phyloP scores from a whole-genome alignment of 2,329 filamentous ascomycete genomes.

The Talaromyces pinophilus region DNA sequence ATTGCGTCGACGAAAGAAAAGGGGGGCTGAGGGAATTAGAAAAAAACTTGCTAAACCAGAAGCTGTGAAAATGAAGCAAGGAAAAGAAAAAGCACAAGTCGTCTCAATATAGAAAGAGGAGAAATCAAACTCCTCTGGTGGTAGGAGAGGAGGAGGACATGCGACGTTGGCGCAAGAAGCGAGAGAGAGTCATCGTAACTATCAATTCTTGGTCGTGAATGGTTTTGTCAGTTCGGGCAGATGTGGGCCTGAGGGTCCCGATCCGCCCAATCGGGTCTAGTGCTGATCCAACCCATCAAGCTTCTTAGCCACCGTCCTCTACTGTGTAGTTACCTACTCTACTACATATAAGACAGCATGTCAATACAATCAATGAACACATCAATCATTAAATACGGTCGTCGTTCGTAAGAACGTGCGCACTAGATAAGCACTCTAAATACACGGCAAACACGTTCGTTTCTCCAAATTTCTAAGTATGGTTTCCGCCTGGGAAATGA shows the following conservation, averaged over 20 bases:
- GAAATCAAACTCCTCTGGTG: constrained; percentile 11
- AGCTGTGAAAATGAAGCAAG: constrained; percentile 16
- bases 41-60: constrained; percentile 15
- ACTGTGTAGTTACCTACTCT: not conserved
- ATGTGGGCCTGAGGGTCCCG: constrained; percentile 14
- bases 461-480: constrained; percentile 17
- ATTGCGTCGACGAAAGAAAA: constrained; percentile 7
- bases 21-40: constrained; percentile 19
- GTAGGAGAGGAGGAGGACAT: constrained; percentile 17
- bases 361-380: constrained; percentile 1
- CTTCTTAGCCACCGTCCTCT: not conserved
- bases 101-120: not conserved
- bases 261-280: constrained; percentile 26
- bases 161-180: constrained; percentile 21
- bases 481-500: constrained; percentile 21
- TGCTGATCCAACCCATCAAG: constrained; percentile 1
- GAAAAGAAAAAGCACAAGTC: not conserved
- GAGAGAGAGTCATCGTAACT: constrained; percentile 14
- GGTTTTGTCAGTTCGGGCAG: constrained; percentile 14
- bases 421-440: constrained; percentile 22
- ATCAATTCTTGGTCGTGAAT: not conserved
- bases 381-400: constrained; percentile 22
- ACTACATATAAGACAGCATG: not conserved
- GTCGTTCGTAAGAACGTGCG: constrained; percentile 21
- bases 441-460: constrained; percentile 23